Evolutionary conservation across 2,329 filamentous ascomycete species (phyloP).

Genomic region (Fusarium secorum): DNA sequence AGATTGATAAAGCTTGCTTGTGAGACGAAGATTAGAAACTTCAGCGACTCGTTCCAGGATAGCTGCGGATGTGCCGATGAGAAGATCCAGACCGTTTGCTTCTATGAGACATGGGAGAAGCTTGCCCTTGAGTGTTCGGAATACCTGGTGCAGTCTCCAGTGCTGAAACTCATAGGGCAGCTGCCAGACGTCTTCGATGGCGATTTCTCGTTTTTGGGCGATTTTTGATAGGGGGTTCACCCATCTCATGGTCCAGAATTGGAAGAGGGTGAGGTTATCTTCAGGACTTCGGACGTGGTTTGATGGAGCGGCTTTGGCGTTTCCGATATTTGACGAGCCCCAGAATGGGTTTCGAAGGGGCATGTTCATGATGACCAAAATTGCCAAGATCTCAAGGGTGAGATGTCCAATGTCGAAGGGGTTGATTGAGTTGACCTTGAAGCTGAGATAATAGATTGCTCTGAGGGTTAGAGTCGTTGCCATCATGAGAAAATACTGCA

Average conservation of each 20-base stretch:
- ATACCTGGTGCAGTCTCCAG: slow-evolving; percentile 74
- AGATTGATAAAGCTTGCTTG: slow-evolving; percentile 48
- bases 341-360: slow-evolving; percentile 49
- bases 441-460: slow-evolving; percentile 44
- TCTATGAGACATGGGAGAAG: slow-evolving; percentile 73
- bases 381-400: slow-evolving; percentile 35
- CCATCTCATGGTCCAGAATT: slow-evolving; percentile 88
- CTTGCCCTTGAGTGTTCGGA: slow-evolving; percentile 75
- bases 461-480: slow-evolving; percentile 44
- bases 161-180: slow-evolving; percentile 86
- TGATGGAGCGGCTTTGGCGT: slow-evolving; percentile 38
- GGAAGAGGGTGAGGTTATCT: slow-evolving; percentile 80
- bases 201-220: slow-evolving; percentile 70
- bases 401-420: slow-evolving; percentile 38
- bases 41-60: slow-evolving; percentile 58
- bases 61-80: slow-evolving; percentile 71
- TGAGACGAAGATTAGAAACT: slow-evolving; percentile 50
- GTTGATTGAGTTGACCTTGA: slow-evolving; percentile 27
- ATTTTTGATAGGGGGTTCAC: slow-evolving; percentile 75
- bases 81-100: slow-evolving; percentile 81
- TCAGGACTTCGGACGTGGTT: slow-evolving; percentile 71
- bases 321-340: slow-evolving; percentile 46
- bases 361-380: slow-evolving; percentile 49
- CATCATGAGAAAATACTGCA: slow-evolving; percentile 49
- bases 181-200: slow-evolving; percentile 83